Evolutionary conservation across 139 green algal genomes (phyloP).

Genomic region (Coccomyxa sp.): DNA sequence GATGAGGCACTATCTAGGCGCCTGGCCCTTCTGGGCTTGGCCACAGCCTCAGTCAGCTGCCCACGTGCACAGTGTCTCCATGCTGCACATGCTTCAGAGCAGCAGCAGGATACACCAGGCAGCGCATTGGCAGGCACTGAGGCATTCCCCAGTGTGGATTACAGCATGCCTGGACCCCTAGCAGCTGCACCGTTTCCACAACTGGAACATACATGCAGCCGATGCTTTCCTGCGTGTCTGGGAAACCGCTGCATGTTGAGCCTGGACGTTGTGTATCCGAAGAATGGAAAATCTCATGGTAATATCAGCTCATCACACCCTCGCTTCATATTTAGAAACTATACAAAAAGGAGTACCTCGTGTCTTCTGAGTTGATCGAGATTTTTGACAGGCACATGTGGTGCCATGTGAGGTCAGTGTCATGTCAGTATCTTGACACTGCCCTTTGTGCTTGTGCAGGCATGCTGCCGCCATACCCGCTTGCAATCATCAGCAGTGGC

Average conservation of each 20-base stretch:
- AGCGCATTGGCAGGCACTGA: no score
- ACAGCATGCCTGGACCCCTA: constrained; percentile 44
- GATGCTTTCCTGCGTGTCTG: constrained; percentile 64
- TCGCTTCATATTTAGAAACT: no score
- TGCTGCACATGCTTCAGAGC: no score
- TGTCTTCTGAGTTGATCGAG: no score
- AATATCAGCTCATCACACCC: not conserved
- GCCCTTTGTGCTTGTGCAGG: constrained; percentile 13
- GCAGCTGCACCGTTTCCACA: constrained; percentile 42
- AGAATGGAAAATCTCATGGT: constrained; percentile 15
- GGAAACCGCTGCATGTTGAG: constrained; percentile 61
- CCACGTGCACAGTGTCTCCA: no score
- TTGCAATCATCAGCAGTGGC: constrained; percentile 79
- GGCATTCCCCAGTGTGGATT: constrained; percentile 13
- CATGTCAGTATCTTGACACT: not conserved
- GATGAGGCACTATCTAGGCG: no score
- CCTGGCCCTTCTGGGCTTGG: no score
- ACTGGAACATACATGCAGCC: constrained; percentile 72
- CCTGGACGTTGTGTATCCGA: constrained; percentile 63
- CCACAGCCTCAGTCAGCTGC: no score
- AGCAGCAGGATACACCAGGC: no score
- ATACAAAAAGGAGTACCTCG: no score
- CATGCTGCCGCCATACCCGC: constrained; percentile 64
- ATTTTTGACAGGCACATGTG: not conserved
- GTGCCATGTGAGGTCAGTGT: not conserved